These are phyloP conservation scores for Heterococcus sp. DNA, from an alignment of 108 stramenopile genomes.

Conservation along the genomic window DNA sequence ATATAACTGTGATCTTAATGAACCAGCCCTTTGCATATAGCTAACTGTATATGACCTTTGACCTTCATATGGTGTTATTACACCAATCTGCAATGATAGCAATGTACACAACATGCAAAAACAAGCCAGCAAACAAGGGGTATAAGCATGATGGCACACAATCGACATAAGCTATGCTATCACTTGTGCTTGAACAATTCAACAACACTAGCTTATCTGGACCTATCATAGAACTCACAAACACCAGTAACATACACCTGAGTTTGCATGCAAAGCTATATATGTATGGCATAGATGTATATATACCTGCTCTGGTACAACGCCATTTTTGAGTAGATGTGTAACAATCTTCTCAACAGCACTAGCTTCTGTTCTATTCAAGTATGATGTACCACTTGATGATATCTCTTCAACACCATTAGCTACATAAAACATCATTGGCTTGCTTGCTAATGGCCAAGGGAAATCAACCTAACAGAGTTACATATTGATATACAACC, in stretches of 20 bases:
- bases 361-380: constrained; percentile 94
- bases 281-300: too few relatives aligned
- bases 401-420: constrained; percentile 94
- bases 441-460: constrained; percentile 71
- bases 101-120: background rate
- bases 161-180: too few relatives aligned
- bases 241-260: too few relatives aligned
- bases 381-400: constrained; percentile 89
- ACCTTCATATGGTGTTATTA: constrained; percentile 97
- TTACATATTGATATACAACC: too few relatives aligned
- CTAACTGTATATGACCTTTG: constrained; percentile 88
- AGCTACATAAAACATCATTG: constrained; percentile 88
- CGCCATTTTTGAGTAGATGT: constrained; percentile 82
- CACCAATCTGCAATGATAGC: too few relatives aligned
- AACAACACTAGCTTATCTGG: too few relatives aligned
- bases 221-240: too few relatives aligned
- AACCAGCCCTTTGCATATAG: constrained; percentile 82
- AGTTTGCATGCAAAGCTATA: too few relatives aligned
- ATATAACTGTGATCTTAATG: constrained; percentile 73
- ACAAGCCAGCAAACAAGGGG: too few relatives aligned
- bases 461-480: constrained; percentile 63
- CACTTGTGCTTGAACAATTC: too few relatives aligned
- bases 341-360: constrained; percentile 92
- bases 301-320: constrained; percentile 76
- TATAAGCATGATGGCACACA: too few relatives aligned